phyloP scores from a whole-genome alignment of 306 rosid genomes.

The Cucumis melo region DNA sequence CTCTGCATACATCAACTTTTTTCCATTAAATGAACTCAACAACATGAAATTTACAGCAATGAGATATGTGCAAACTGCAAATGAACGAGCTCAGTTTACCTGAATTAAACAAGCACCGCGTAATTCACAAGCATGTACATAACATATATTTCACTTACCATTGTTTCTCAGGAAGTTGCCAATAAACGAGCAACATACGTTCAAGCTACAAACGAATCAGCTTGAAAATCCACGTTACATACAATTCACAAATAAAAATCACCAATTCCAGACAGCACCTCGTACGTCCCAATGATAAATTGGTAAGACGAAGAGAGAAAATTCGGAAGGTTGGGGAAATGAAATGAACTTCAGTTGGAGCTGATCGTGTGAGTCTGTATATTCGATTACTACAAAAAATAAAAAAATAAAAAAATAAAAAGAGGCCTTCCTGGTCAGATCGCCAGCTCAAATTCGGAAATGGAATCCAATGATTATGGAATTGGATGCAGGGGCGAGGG shows the following conservation, averaged over 20 bases:
- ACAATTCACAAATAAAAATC: background rate
- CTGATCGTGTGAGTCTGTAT: background rate
- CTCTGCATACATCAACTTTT: background rate
- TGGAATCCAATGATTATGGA: conserved; percentile 26
- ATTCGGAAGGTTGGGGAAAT: conserved; percentile 1
- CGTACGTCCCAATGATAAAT: background rate
- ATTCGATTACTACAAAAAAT: background rate
- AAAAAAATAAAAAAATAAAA: too few species aligned
- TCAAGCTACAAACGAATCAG: background rate
- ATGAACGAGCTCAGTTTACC: background rate
- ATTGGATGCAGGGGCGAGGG: conserved; percentile 4
- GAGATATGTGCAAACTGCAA: background rate
- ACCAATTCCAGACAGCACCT: background rate
- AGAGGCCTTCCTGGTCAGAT: conserved; percentile 29
- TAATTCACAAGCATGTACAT: background rate
- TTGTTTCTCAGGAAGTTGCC: background rate
- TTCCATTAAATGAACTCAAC: background rate
- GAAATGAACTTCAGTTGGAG: background rate
- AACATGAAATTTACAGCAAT: background rate
- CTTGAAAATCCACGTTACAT: background rate
- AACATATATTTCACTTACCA: background rate
- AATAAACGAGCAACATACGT: background rate
- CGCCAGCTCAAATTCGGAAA: conserved; percentile 10
- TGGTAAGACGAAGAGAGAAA: background rate
- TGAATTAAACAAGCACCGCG: background rate